Evolutionary conservation across 2,329 filamentous ascomycete species (phyloP), one percentile per base, ranked within the genome.

Genomic region (Apiospora aurea): DNA sequence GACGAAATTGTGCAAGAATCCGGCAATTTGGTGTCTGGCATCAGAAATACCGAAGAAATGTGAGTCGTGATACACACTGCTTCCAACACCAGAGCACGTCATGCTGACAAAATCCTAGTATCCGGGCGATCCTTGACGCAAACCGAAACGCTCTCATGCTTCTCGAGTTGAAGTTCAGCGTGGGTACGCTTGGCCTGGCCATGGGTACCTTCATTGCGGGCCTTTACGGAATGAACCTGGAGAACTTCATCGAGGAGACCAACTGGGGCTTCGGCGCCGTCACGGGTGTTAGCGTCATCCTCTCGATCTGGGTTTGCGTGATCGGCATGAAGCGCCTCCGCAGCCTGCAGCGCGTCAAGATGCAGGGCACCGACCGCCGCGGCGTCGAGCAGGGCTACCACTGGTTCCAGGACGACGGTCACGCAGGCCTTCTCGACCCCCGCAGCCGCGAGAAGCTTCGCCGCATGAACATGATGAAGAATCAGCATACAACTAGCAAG

Each of bases 171-270:
- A 97, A 97, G 80, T 97, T 98, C 84, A 96, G 93, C 80, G 95
- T 99, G 73, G 94, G 95, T 72, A 98, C 96, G 0, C 89, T 99
- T 5, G 95, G 95, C n/a, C 90, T 98, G 67, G 96, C 94, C 71
- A 94, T 95, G 80, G 96, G 96, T 71, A 98, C 96, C 69, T 97
- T 98, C 80, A 89, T 98, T 78, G 97, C 96, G 11, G 95, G 95
- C n/a, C 90, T 99, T n/a, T 99, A 98, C 87, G 96, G 96, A 77
- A 98, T 98, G 95, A 99, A 99, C 85, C 86, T 99, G 75, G 97
- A 98, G 81, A 98, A 98, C 83, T 98, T 98, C 82, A 94, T 98
- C 77, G 96, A 99, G 85, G 96, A 98, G 80, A 95, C 93, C 1
- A 90, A 94, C 82, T 89, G 94, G 82, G 96, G 96, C 14, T 98